A percentile compares a stretch with the other conserved stretches of the same genome.
phyloP scores from a whole-genome alignment of 495 filamentous ascomycete genomes.

The Penicillium bialowiezense region DNA sequence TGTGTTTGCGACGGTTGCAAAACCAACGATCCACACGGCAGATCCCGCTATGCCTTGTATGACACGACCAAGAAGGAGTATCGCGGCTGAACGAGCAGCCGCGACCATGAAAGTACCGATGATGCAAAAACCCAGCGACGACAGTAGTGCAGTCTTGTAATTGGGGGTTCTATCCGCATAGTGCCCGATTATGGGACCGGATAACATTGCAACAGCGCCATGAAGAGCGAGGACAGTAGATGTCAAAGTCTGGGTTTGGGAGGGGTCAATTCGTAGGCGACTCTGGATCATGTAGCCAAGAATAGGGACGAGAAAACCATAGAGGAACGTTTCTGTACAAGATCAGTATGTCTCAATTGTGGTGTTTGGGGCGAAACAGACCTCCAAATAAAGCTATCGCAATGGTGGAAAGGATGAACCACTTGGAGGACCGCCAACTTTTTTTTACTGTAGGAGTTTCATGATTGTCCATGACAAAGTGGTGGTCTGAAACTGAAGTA shows the following conservation, averaged over 20 bases:
- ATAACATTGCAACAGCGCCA: not conserved
- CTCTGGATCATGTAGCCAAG: constrained; percentile 9
- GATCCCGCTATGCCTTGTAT: constrained; percentile 14
- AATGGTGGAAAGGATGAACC: not conserved
- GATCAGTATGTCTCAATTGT: not conserved
- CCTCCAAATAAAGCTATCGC: not conserved
- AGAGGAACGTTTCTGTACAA: constrained; percentile 13
- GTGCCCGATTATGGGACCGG: constrained; percentile 8
- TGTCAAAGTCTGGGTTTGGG: constrained; percentile 10
- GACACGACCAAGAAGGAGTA: constrained; percentile 8
- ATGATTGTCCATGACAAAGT: too few relatives aligned
- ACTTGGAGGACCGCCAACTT: not conserved
- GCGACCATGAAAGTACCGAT: not conserved
- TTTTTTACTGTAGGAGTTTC: too few relatives aligned
- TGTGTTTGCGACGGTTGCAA: constrained; percentile 7
- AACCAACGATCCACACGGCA: constrained; percentile 16
- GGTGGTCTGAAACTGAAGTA: too few relatives aligned
- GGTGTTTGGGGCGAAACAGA: too few relatives aligned
- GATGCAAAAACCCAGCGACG: not conserved
- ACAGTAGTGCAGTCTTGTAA: not conserved
- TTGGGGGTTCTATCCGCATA: constrained; percentile 2
- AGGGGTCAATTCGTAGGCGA: constrained; percentile 5
- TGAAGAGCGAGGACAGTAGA: constrained; percentile 8
- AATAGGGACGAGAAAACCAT: constrained; percentile 17
- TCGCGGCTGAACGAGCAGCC: not conserved